Evolutionary conservation across 768 basidiomycete species (phyloP).

Genomic region (Trametes villosa): DNA sequence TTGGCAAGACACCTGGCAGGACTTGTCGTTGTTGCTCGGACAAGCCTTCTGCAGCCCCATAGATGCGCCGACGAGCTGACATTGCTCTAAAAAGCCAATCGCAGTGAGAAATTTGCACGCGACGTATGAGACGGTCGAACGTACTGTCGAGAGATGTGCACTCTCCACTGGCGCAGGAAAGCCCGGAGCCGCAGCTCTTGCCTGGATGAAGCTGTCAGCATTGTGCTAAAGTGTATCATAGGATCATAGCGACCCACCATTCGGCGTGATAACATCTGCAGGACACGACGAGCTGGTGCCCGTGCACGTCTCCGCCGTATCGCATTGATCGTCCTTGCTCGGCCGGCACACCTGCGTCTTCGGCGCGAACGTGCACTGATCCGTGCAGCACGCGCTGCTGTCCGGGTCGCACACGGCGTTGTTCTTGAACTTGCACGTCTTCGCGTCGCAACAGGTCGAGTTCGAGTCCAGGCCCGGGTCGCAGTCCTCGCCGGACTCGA

Average conservation of each 20-base stretch:
- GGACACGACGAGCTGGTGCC: slow-evolving; percentile 79
- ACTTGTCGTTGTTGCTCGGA: slow-evolving; percentile 61
- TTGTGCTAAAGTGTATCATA: too few species aligned
- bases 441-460: slow-evolving; percentile 73
- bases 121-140: slow-evolving; percentile 33
- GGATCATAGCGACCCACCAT: slow-evolving; percentile 49
- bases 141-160: slow-evolving; percentile 76
- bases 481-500: slow-evolving; percentile 84
- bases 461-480: slow-evolving; percentile 70
- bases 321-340: slow-evolving; percentile 66
- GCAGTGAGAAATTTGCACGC: slow-evolving; percentile 10
- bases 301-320: slow-evolving; percentile 73
- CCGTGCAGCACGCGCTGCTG: slow-evolving; percentile 77
- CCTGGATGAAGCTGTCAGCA: too few species aligned
- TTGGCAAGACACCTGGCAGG: slow-evolving; percentile 81
- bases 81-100: slow-evolving; percentile 59
- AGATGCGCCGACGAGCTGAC: slow-evolving; percentile 71
- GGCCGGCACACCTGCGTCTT: slow-evolving; percentile 72
- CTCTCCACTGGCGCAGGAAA: slow-evolving; percentile 76
- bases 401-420: slow-evolving; percentile 80
- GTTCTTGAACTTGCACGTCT: slow-evolving; percentile 73
- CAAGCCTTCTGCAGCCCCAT: slow-evolving; percentile 72
- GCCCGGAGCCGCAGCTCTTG: slow-evolving; percentile 62
- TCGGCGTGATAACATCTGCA: slow-evolving; percentile 57
- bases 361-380: slow-evolving; percentile 70